A percentile compares a stretch with the other conserved stretches of the same genome.
Conservation (phyloP, 2,329 filamentous ascomycete genomes). For the Teratosphaeriaceae sp. region DNA sequence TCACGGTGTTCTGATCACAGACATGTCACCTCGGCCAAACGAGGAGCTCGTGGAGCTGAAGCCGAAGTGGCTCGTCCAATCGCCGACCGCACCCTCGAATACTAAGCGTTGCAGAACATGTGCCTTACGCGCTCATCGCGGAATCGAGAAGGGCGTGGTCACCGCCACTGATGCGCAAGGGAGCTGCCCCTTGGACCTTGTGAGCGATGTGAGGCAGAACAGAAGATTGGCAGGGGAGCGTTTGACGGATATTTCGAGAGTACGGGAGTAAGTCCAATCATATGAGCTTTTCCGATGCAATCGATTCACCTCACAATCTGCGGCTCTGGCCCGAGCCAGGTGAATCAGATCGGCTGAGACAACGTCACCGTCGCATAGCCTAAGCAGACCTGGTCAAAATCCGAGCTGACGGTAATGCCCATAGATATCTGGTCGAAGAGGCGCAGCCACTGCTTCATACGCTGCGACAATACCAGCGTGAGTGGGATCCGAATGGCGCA, state of each 20-base stretch:
- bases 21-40: constrained; percentile 26
- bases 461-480: constrained; percentile 31
- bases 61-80: constrained; percentile 44
- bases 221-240: constrained; percentile 17
- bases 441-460: constrained; percentile 32
- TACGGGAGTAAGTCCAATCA: constrained; percentile 22
- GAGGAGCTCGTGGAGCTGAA: constrained; percentile 37
- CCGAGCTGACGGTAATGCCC: background rate
- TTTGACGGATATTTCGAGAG: constrained; percentile 17
- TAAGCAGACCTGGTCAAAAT: too few species aligned
- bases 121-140: constrained; percentile 35
- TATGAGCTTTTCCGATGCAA: too few species aligned
- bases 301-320: too few species aligned
- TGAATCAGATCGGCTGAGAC: too few species aligned
- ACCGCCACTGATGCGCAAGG: constrained; percentile 27
- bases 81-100: constrained; percentile 35
- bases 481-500: constrained; percentile 33
- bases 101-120: constrained; percentile 41
- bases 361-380: too few species aligned
- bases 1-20: constrained; percentile 27
- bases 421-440: constrained; percentile 7
- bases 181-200: constrained; percentile 35
- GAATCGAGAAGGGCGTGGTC: constrained; percentile 11
- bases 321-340: too few species aligned
- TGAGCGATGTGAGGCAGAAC: constrained; percentile 24